Evolutionary conservation across 768 basidiomycete genomes (phyloP), one percentile per base, ranked within the genome.

Genomic region (Mycena kentingensis): DNA sequence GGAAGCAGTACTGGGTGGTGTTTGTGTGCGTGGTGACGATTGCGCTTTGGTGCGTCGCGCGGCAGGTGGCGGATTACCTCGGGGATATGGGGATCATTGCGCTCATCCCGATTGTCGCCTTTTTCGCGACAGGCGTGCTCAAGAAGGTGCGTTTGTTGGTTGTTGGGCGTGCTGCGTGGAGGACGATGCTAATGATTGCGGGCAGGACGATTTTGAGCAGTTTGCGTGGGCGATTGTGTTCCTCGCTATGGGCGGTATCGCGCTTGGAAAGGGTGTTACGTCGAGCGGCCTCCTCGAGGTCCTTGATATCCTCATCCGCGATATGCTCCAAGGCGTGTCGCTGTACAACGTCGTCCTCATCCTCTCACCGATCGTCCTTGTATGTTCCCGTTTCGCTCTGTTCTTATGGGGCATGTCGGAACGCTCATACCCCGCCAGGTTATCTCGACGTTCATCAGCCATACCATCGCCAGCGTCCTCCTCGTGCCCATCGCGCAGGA

Each of bases 71-170:
- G 64, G 69, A 74, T 5, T 73, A 74, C 41, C 78, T 98, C 3
- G 97, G 97, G 1, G 94, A 98, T 67, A 99, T 98, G 95, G 97
- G 97, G 26, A 80, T 98, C 62, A 94, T 99, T 58, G 95, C 96
- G 2, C 84, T 98, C 60, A 77, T 99, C 38, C 97, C 96, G 0
- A 79, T 98, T 38, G 78, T 98, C 5, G 88, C 88, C 1, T 98
- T 99, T 75, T 99, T 98, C 69, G 88, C 90, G 5, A 91, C 93
- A 0, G 92, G 93, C 1, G 84, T 98, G 5, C 73, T 99, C 41
- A 93, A 93, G 63, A 98, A 98, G 88, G 93, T 90, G 52, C 26
- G 60, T 45, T 19, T 18, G 29, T 54, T 27, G 13, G 49, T 49
- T 43, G 32, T 35, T 43, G n/a, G 42, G 41, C 25, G 24, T 37